Base-by-base conservation (phyloP, 2,329 filamentous ascomycete species). In the Diplodia seriata region DNA sequence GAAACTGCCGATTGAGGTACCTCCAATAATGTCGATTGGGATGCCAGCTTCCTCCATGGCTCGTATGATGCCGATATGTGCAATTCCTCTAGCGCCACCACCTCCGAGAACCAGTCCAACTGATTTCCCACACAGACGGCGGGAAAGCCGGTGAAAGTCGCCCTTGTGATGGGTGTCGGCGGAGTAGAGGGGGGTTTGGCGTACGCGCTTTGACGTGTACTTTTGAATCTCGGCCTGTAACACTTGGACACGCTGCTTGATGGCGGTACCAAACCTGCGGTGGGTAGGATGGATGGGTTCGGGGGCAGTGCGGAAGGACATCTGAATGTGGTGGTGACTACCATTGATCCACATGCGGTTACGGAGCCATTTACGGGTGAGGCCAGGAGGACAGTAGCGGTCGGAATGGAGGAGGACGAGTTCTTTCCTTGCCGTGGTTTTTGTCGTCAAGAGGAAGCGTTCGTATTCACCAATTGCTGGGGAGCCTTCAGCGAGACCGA, bases 301-400 rank as follows among this genome's bases (percentile, higher is more conserved):
- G 1, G 90, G 83, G 55, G 91, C 90, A 3, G 90, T 85, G 49
- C 90, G 88, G 77, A 95, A 94, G 0, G 91, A 86, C 95, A 99
- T 98, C 74, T 99, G 95, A 14, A 99, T 91, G 73, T 99, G 95
- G 75, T 97, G 95, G 77, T 99, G 96, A 5, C 94, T 94, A 18
- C 95, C 95, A 72, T 98, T 99, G 79, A 99, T 95, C 95, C 95
- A 99, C 70, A 97, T 89, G 1, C 95, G 90, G 74, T 97, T 97
- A 70, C 80, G 76, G 15, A 99, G 81, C 95, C 95, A 99, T 38
- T 91, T 88, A 63, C 95, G 85, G 0, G 95, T 97, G 43, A 97
- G 78, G 0, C 95, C 95, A 4, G 93, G 90, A 0, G 87, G 85
- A 53, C 92, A 97, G 78, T 94, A 98, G 61, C 94, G 87, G 74